Conservation (phyloP, 2,329 filamentous ascomycete genomes). For the Cladorrhinum sp. region DNA sequence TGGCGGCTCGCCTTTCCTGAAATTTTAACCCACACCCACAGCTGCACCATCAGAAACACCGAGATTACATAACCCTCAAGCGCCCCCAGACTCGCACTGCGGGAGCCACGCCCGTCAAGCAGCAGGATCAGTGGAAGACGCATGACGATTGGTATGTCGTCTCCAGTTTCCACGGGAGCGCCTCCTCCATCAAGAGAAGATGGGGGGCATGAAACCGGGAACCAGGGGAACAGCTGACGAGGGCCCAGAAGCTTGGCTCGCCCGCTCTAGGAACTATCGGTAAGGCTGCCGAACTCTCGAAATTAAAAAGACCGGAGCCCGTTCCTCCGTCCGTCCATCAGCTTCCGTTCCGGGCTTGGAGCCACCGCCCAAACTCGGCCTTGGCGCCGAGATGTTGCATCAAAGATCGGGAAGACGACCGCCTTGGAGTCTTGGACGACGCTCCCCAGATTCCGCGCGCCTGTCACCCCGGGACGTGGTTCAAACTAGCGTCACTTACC, state of each 20-base stretch:
- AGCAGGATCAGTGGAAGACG: background rate
- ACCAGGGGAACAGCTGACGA: background rate
- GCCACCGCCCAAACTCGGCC: constrained; percentile 11
- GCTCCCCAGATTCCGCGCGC: background rate
- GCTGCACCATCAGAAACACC: background rate
- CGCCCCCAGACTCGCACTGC: background rate
- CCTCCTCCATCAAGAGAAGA: constrained; percentile 4
- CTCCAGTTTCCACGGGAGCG: background rate
- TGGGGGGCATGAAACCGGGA: constrained; percentile 6
- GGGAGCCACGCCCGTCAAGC: background rate
- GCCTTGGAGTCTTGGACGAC: constrained; percentile 3
- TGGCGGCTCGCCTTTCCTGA: no score
- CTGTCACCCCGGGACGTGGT: constrained; percentile 1
- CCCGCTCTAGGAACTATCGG: constrained; percentile 21
- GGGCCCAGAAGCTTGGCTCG: constrained; percentile 24
- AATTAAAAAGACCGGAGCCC: constrained; percentile 14
- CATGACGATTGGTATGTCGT: background rate
- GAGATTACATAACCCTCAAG: background rate
- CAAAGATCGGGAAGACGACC: constrained; percentile 4
- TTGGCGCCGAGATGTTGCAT: constrained; percentile 22
- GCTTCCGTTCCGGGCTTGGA: constrained; percentile 1
- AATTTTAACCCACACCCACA: no score
- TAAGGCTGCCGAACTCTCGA: constrained; percentile 18
- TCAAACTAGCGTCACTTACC: background rate
- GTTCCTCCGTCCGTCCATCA: constrained; percentile 13